phyloP scores from a whole-genome alignment of 371 early-diverging fungal species.

The Mortierella sp. region DNA sequence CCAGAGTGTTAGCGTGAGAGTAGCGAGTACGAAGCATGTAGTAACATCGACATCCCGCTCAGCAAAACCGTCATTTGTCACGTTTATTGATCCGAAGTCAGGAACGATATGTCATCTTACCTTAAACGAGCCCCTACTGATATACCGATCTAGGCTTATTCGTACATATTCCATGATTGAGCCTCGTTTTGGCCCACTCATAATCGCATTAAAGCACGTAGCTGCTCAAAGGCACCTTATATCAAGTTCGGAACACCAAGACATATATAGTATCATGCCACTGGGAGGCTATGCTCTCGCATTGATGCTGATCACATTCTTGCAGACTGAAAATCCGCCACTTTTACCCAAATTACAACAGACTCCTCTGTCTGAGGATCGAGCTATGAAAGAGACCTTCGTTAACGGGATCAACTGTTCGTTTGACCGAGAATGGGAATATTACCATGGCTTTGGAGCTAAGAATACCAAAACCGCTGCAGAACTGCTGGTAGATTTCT shows the following conservation, averaged over 20 bases:
- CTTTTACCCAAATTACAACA: conserved; percentile 46
- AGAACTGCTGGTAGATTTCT: conserved; percentile 45
- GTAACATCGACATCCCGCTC: conserved; percentile 1
- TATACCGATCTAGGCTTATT: conserved; percentile 37
- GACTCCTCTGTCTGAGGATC: background rate
- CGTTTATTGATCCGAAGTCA: conserved; percentile 27
- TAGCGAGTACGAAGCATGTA: background rate
- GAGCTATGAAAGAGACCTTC: conserved; percentile 25
- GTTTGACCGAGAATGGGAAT: conserved; percentile 37
- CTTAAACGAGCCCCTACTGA: conserved; percentile 33
- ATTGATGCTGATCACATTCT: conserved; percentile 42
- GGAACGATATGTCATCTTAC: conserved; percentile 30
- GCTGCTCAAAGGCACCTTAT: conserved; percentile 24
- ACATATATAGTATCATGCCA: conserved; percentile 10
- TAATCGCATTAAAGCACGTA: conserved; percentile 40
- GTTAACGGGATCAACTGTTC: conserved; percentile 47
- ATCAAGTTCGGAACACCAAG: conserved; percentile 15
- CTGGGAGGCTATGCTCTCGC: conserved; percentile 42
- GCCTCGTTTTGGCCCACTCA: conserved; percentile 35
- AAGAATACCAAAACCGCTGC: conserved; percentile 34
- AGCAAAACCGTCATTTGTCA: conserved; percentile 1
- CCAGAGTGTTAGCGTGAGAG: conserved; percentile 14
- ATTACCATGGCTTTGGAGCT: conserved; percentile 24
- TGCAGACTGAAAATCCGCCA: conserved; percentile 49
- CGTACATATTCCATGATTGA: conserved; percentile 33